Conservation (phyloP, 176 grass and related monocot species). For the Lolium multiflorum region DNA sequence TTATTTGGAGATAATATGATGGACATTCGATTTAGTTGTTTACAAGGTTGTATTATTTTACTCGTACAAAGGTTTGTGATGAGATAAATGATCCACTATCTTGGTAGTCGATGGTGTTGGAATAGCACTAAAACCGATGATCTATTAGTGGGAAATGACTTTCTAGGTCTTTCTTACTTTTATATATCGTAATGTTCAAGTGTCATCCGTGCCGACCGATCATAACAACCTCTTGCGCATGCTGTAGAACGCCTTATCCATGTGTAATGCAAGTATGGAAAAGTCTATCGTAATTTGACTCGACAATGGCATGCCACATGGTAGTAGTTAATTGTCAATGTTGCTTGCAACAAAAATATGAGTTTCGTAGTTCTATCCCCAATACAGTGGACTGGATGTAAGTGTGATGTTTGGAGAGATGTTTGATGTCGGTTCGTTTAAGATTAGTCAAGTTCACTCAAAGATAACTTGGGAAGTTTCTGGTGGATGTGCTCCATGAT, state of each 20-base stretch:
- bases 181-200: neutral
- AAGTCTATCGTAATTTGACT: constrained; percentile 83
- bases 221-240: constrained; percentile 38
- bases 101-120: constrained; percentile 81
- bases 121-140: constrained; percentile 73
- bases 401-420: neutral
- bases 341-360: constrained; percentile 50
- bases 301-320: constrained; percentile 76
- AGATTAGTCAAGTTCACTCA: neutral
- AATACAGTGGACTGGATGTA: neutral
- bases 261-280: constrained; percentile 80
- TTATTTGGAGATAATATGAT: too few species aligned
- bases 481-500: neutral
- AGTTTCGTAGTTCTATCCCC: too few species aligned
- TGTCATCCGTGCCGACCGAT: neutral
- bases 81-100: constrained; percentile 88
- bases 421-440: neutral
- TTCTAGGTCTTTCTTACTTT: constrained; percentile 50
- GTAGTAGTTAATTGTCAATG: constrained; percentile 69
- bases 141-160: constrained; percentile 77
- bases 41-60: too few species aligned
- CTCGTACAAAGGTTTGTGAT: too few species aligned
- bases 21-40: too few species aligned
- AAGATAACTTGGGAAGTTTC: neutral
- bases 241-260: constrained; percentile 66